Base-by-base conservation (phyloP, 2,329 filamentous ascomycete species). In the Fusarium falciforme region DNA sequence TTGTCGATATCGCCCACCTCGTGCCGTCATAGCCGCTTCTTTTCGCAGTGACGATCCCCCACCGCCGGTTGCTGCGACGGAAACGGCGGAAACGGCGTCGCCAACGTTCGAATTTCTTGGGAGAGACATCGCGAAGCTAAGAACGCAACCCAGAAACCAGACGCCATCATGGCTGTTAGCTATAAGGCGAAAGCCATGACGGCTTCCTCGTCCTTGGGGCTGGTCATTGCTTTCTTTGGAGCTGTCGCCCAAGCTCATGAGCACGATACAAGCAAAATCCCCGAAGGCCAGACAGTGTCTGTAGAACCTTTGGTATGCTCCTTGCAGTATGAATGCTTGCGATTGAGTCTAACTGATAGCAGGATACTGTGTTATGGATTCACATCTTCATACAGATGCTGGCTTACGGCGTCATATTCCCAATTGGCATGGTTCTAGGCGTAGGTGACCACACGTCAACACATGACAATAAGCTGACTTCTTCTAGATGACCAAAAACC, bases 341-440 rank as follows among this genome's bases (percentile, higher is more conserved):
- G 54, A 27, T 25, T 11, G 42, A 61, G 49, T 71, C 81, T 88
- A 71, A 88, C 77, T 33, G 25, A 40, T 27, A 75, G 29, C 74
- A 92, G 89, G 96, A 98, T 82, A 89, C 92, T 47, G 94, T 91
- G 78, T 84, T 99, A 90, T 99, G 96, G 96, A 88, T 93, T 76
- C 96, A 99, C 84, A 98, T 99, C 79, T 88, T 98, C 69, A 83
- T 97, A 54, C 95, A 98, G 88, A 93, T 92, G 82, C 80, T 96
- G 67, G 91, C 95, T 67, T 98, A 97, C 87, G 96, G 96, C 71
- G 88, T 99, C 76, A 90, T 98, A 68, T 98, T 98, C 79, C 96
- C 96, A 12, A 88, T 94, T 17, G 96, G 96, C 77, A 98, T 99
- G 96, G 95, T 98, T 47, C 87, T 98, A 20, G 96, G 96, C 68